These are phyloP conservation scores for Boletus huronensis DNA, from an alignment of 768 basidiomycete species.

Conservation along the genomic window DNA sequence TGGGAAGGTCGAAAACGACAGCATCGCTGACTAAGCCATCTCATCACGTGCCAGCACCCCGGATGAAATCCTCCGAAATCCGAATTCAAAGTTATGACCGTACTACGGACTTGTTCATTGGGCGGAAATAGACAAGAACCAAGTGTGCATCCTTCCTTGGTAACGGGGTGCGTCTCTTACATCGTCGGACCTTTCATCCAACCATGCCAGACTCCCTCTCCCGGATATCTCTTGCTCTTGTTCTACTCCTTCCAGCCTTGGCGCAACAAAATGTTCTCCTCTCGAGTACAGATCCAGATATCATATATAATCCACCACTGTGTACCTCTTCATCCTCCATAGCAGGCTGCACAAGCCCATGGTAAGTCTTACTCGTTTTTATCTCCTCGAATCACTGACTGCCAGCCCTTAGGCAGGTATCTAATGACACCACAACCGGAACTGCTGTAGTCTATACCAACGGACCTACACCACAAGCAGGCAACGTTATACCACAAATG, in stretches of 20 bases:
- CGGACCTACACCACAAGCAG: constrained; percentile 42
- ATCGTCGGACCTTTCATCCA: constrained; percentile 4
- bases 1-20: neutral
- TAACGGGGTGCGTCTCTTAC: constrained; percentile 1
- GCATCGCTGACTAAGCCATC: constrained; percentile 8
- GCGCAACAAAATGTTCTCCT: constrained; percentile 26
- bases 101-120: too few relatives aligned
- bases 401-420: constrained; percentile 20
- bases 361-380: constrained; percentile 6
- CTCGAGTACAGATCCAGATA: constrained; percentile 20
- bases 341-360: constrained; percentile 25
- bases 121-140: constrained; percentile 13
- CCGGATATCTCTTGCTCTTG: constrained; percentile 12
- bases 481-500: constrained; percentile 51
- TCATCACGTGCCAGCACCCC: neutral
- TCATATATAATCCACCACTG: constrained; percentile 28
- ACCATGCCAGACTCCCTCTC: constrained; percentile 25
- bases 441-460: constrained; percentile 32
- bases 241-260: neutral
- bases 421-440: constrained; percentile 14
- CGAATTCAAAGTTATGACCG: too few relatives aligned
- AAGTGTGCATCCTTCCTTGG: constrained; percentile 4
- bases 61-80: neutral
- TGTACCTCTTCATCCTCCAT: constrained; percentile 12
- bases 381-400: neutral